Percentiles rank a stretch among this genome's conserved stretches.
phyloP scores from a whole-genome alignment of 345 rosid genomes.

The Eucalyptus viminalis region DNA sequence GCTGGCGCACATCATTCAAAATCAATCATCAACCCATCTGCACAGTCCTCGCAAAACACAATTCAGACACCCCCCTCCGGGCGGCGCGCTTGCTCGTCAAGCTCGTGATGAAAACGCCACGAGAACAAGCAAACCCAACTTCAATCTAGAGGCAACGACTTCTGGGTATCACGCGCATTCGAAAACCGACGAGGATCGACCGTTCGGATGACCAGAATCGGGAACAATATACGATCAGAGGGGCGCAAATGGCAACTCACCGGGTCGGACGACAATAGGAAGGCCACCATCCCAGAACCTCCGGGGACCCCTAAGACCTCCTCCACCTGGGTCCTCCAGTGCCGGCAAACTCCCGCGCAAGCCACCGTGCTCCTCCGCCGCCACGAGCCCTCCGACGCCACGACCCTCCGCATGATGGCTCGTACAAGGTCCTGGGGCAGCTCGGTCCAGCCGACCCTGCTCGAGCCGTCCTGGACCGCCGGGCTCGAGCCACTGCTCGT shows the following conservation, averaged over 20 bases:
- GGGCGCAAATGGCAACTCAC: not conserved
- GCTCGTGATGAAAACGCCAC: not conserved
- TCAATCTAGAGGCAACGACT: not conserved
- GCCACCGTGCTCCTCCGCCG: not conserved
- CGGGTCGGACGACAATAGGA: not conserved
- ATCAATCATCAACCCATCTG: not conserved
- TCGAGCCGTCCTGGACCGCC: not conserved
- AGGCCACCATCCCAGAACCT: not conserved
- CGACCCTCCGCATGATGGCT: not conserved
- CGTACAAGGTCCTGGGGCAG: not conserved
- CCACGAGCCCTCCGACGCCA: not conserved
- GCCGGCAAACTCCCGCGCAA: not conserved
- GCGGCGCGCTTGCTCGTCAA: not conserved
- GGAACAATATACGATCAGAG: too few relatives aligned
- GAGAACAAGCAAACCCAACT: not conserved
- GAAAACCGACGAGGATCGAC: not conserved
- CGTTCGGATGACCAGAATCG: too few relatives aligned
- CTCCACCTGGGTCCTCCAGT: not conserved
- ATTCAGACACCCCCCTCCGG: not conserved
- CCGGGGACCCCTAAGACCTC: not conserved
- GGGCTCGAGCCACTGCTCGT: not conserved
- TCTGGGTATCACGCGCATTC: not conserved
- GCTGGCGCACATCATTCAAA: not conserved
- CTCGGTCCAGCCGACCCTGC: not conserved
- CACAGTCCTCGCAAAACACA: not conserved